These are phyloP conservation scores for Madurella fahalii DNA, from an alignment of 2,329 filamentous ascomycete genomes.

Conservation along the genomic window DNA sequence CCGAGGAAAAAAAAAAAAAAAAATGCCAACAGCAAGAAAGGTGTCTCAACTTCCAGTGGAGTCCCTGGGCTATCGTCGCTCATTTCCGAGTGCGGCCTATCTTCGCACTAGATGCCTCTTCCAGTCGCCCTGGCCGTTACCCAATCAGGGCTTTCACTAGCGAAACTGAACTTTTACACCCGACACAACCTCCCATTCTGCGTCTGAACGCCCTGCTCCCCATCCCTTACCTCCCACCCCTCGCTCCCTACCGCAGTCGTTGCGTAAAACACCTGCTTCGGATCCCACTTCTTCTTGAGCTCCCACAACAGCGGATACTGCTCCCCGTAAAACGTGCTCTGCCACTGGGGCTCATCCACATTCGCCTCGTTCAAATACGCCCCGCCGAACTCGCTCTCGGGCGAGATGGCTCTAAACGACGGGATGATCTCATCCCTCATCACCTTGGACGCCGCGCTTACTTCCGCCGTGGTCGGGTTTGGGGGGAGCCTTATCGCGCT, in stretches of 20 bases:
- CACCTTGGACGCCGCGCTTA: conserved; percentile 6
- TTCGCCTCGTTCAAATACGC: conserved; percentile 42
- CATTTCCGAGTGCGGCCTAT: too few species aligned
- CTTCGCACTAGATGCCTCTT: too few species aligned
- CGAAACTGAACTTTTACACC: neutral
- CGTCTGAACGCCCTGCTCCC: conserved; percentile 3
- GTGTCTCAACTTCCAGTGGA: too few species aligned
- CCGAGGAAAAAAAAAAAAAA: too few species aligned
- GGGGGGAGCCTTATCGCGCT: neutral
- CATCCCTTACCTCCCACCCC: conserved; percentile 34
- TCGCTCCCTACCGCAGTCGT: conserved; percentile 40
- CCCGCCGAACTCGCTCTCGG: conserved; percentile 25
- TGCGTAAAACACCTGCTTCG: conserved; percentile 38
- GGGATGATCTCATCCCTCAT: conserved; percentile 13
- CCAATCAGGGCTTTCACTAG: too few species aligned
- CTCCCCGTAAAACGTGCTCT: conserved; percentile 34
- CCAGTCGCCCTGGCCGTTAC: too few species aligned
- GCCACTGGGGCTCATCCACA: conserved; percentile 33
- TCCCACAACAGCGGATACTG: conserved; percentile 31
- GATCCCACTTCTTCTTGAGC: conserved; percentile 41
- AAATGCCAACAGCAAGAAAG: too few species aligned
- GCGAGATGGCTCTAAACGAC: conserved; percentile 26
- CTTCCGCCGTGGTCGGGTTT: conserved; percentile 4
- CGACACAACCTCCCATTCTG: conserved; percentile 37
- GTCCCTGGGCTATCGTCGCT: too few species aligned